phyloP scores from a whole-genome alignment of 2,329 filamentous ascomycete genomes.

The Pseudocercospora fijiensis region DNA sequence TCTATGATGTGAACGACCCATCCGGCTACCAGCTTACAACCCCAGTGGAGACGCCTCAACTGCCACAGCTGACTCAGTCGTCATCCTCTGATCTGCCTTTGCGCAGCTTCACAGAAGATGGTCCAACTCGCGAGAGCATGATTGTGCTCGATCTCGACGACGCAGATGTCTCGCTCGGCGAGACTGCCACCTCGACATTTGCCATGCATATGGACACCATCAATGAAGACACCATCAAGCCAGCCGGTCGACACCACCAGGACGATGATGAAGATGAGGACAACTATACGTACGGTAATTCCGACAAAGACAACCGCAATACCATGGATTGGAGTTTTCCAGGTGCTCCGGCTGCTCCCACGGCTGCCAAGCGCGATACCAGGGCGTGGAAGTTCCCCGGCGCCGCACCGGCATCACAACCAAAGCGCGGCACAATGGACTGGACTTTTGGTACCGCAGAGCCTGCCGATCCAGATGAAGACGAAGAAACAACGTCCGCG shows the following conservation, averaged over 20 bases:
- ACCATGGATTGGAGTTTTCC: conserved; percentile 59
- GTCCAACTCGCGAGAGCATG: conserved; percentile 50
- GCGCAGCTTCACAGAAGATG: conserved; percentile 43
- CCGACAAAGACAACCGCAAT: conserved; percentile 41
- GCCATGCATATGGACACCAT: conserved; percentile 40
- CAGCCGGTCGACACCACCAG: conserved; percentile 13
- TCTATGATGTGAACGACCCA: conserved; percentile 55
- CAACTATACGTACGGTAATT: conserved; percentile 35
- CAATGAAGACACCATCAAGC: conserved; percentile 26
- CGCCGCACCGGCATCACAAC: conserved; percentile 31
- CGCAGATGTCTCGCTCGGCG: conserved; percentile 45
- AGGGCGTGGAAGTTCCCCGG: conserved; percentile 51
- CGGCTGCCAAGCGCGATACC: conserved; percentile 41
- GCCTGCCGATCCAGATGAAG: conserved; percentile 30
- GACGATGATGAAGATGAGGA: conserved; percentile 45
- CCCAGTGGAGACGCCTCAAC: conserved; percentile 37
- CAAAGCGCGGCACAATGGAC: conserved; percentile 47
- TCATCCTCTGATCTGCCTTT: conserved; percentile 55
- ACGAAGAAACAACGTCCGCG: conserved; percentile 29
- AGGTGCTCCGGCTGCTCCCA: conserved; percentile 22
- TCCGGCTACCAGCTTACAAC: conserved; percentile 57
- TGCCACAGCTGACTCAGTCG: conserved; percentile 12
- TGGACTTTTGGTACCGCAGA: conserved; percentile 51
- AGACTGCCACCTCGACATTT: conserved; percentile 49
- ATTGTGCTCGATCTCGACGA: conserved; percentile 61